Evolutionary conservation across 306 rosid species (phyloP), one percentile per base, ranked within the genome.

Genomic region (Dalbergia oliveri): DNA sequence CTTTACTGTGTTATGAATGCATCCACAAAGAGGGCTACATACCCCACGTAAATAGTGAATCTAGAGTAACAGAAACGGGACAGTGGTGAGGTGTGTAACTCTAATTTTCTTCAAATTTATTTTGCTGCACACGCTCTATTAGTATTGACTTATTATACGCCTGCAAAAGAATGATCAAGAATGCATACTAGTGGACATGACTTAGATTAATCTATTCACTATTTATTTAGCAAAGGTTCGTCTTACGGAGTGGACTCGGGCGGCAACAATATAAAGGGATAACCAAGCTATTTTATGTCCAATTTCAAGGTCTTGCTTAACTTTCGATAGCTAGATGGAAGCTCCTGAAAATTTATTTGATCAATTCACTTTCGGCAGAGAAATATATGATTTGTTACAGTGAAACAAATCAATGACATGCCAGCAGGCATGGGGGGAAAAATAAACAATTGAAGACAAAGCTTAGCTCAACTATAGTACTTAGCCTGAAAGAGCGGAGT

Each of bases 401-500:
- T 2, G 81, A 86, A 69, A 88, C 79, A 67, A 70, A 82, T 84
- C 66, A 79, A 61, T 57, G 71, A 49, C 81, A 39, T 21, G 39
- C 45, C 16, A 69, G 69, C 79, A 65, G 15, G 64, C 56, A 18
- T 4, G 58, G 19, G 4, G 84, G 86, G 60, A 78, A 47, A 81
- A 86, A 78, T 71, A 61, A 79, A 59, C 85, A 82, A 82, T 14
- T 50, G 49, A 60, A 80, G 54, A 34, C 14, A 80, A 59, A 45
- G 74, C 67, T 72, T 66, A 44, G 80, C 73, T 73, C 53, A 58
- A 69, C 61, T 85, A 81, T n/a, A 70, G 68, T 54, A 78, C 76
- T 68, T 86, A 91, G 90, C 93, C 97, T 11, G 94, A 3, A 41
- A 96, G 91, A 47, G 98, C 94, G 1, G 86, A n/a, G 75, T 90